Percentiles rank a stretch among this genome's conserved stretches.
phyloP scores from a whole-genome alignment of 106 monocot species.

The Alisma plantagoaquatica region DNA sequence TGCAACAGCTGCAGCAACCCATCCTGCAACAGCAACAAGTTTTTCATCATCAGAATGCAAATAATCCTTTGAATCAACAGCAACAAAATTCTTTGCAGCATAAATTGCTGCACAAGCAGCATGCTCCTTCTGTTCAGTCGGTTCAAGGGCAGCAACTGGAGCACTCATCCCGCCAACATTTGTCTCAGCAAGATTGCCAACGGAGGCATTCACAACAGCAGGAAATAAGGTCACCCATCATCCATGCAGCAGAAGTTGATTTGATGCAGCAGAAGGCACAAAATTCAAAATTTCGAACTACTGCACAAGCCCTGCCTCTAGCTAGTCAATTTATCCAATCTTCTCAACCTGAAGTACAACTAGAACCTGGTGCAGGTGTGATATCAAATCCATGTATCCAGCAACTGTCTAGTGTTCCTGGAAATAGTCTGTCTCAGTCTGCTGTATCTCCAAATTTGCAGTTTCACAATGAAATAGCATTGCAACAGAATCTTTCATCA shows the following conservation, averaged over 20 bases:
- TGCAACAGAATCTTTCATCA: conserved; percentile 24
- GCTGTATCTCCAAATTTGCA: conserved; percentile 24
- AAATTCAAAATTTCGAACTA: conserved; percentile 9
- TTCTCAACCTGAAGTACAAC: too few species aligned
- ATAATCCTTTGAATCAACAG: background rate
- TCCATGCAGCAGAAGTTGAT: conserved; percentile 11
- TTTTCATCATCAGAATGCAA: too few species aligned
- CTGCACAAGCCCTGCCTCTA: too few species aligned
- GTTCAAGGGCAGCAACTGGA: background rate
- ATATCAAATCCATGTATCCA: conserved; percentile 16
- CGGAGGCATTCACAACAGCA: conserved; percentile 1
- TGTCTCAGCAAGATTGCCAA: background rate
- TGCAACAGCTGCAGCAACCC: too few species aligned
- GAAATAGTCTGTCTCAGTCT: conserved; percentile 12
- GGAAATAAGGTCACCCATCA: conserved; percentile 11
- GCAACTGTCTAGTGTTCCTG: conserved; percentile 8
- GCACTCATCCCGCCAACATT: background rate
- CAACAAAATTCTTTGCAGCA: conserved; percentile 13
- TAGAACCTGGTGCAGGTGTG: conserved; percentile 24
- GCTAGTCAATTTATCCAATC: too few species aligned
- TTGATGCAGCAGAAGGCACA: conserved; percentile 19
- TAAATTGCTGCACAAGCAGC: conserved; percentile 9
- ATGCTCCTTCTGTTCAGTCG: too few species aligned
- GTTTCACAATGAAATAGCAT: conserved; percentile 29
- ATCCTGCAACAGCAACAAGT: too few species aligned